Evolutionary conservation across 257 asterid species (phyloP), one percentile per base, ranked within the genome.

Genomic region (Solanum tarapatanum): DNA sequence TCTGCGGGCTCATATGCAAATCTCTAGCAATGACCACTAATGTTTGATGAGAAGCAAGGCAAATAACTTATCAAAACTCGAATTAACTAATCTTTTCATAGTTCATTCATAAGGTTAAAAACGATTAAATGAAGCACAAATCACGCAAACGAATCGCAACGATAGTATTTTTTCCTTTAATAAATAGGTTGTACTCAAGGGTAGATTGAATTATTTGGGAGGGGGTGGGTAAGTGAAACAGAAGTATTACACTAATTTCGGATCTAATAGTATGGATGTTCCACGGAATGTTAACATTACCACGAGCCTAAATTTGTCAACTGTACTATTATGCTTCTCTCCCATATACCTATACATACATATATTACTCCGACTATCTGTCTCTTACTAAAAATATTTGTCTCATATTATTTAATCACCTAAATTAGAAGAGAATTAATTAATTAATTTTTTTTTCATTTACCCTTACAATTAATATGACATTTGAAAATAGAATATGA

Each of bases 231-330:
- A 84, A 80, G 86, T 86, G 64, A 69, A 76, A 69, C 24, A 84
- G 37, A 84, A 79, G 62, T 88, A 91, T 51, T 60, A 89, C 84
- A 89, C 66, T 66, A 26, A 66, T 66, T 48, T 84, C 90, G 92
- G 91, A 90, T 90, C 93, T 88, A 80, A 85, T 66, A 72, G 89
- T 33, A 77, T 64, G 91, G 60, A 87, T 92, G 93, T 87, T 87
- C 89, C 90, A 75, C 82, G 84, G 92, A 88, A 89, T 90, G 93
- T 89, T 89, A 85, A 90, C 90, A 91, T 28, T 86, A 60, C 84
- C 93, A 89, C 88, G 87, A 88, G 88, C 80, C 39, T 36, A 84
- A 51, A 48, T 11, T 48, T 9, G 41, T 39, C 30, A 66, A 84
- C 2, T 70, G 58, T 62, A 84, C 77, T 30, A 37, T 30, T 28